Evolutionary conservation across 2,329 filamentous ascomycete species (phyloP), one percentile per base, ranked within the genome.

Genomic region (Acephala macrosclerotiorum): DNA sequence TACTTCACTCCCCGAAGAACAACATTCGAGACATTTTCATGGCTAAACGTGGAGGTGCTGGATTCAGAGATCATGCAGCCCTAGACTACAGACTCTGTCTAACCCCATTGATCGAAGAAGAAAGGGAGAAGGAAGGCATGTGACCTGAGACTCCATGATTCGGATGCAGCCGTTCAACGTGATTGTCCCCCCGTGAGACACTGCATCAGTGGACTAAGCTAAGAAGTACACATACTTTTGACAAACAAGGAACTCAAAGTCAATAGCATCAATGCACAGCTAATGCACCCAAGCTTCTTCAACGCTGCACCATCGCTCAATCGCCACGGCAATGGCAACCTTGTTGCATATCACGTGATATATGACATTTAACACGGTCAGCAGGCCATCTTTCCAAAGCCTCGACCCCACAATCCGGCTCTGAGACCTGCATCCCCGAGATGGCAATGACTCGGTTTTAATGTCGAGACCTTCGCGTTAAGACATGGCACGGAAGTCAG

Each of bases 391-490:
- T 53, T 3, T 26, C 11, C 12, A 53, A 33, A 18, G 9, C 6
- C 16, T 53, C 49, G 49, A 53, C 49, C 49, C 49, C 49, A 53
- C 49, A 53, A 53, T 29, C 49, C 49, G 49, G 49, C 12, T 16
- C 25, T 53, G 49, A 53, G 49, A 53, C 29, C 29, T 63, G 60
- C 60, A 22, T 63, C 60, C 60, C 36, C 51, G 60, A n/a, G 60
- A n/a, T 22, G 47, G 9, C 47, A 61, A 61, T 61, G 60, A 56
- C 60, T 61, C 59, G 59, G 38, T 61, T n/a, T n/a, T 53, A 61
- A 40, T 29, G 58, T 53, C n/a, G 58, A 61, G 20, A 61, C 6
- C 51, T n/a, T 47, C 58, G 38, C n/a, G 35, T 42, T 38, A 42
- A 51, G 40, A 45, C 38, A n/a, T 60, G 58, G 40, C 12, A 61